phyloP scores from a whole-genome alignment of 805 yeast species.

The Candida caryicola region DNA sequence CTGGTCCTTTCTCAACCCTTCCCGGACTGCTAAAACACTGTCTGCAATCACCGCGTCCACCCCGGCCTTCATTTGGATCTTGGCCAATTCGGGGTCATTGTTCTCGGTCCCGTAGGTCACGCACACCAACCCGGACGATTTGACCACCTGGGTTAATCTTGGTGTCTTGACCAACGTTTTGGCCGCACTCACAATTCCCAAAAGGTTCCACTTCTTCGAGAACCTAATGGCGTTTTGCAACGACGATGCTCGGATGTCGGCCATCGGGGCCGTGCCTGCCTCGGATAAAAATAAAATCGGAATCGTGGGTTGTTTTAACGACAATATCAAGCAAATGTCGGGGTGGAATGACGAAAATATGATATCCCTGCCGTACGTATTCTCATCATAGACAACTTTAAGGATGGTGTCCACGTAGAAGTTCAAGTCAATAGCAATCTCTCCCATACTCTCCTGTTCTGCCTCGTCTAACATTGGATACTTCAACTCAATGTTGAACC shows the following conservation, averaged over 20 bases:
- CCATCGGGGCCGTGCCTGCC: constrained; percentile 81
- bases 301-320: constrained; percentile 89
- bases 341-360: constrained; percentile 94
- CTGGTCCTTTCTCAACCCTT: constrained; percentile 54
- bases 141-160: constrained; percentile 84
- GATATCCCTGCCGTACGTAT: constrained; percentile 76
- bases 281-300: constrained; percentile 91
- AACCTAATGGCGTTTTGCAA: constrained; percentile 89
- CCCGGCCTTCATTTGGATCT: constrained; percentile 85
- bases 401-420: constrained; percentile 86
- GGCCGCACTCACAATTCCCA: constrained; percentile 91
- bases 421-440: constrained; percentile 77
- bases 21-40: constrained; percentile 88
- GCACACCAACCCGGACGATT: constrained; percentile 86
- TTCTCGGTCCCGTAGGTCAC: constrained; percentile 86
- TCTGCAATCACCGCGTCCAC: constrained; percentile 99
- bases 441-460: constrained; percentile 83
- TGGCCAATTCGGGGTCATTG: constrained; percentile 80
- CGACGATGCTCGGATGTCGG: constrained; percentile 83
- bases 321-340: constrained; percentile 79
- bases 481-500: constrained; percentile 92
- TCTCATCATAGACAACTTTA: constrained; percentile 68
- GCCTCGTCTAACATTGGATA: constrained; percentile 96
- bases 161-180: constrained; percentile 86
- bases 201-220: constrained; percentile 83